A percentile compares a stretch with the other conserved stretches of the same genome.
Evolutionary conservation across 352 stramenopile genomes (phyloP).

Genomic region (Phytophthora hibernalis): DNA sequence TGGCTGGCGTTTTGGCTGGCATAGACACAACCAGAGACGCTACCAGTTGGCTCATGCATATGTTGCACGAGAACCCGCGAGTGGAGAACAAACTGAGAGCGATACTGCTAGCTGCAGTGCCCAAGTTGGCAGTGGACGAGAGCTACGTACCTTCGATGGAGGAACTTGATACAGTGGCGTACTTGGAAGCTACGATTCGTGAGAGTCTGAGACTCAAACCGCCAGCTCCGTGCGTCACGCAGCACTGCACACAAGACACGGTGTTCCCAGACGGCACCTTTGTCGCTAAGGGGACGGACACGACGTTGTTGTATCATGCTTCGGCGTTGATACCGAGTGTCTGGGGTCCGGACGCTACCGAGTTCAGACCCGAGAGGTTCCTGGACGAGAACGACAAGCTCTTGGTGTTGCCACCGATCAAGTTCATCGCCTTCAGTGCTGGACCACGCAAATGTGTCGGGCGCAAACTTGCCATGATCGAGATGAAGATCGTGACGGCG

Average conservation of each 20-base stretch:
- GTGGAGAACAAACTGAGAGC: slow-evolving; percentile 43
- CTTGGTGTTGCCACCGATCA: slow-evolving; percentile 32
- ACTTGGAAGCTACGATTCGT: slow-evolving; percentile 50
- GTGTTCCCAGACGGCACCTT: slow-evolving; percentile 61
- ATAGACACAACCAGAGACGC: slow-evolving; percentile 65
- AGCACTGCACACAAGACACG: slow-evolving; percentile 48
- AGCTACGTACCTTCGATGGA: slow-evolving; percentile 46
- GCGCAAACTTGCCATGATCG: slow-evolving; percentile 65
- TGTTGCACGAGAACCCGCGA: slow-evolving; percentile 58
- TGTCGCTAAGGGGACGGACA: slow-evolving; percentile 44
- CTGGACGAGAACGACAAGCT: slow-evolving; percentile 43
- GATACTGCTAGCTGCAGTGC: slow-evolving; percentile 36
- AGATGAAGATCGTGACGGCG: slow-evolving; percentile 77
- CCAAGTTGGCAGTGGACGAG: slow-evolving; percentile 27
- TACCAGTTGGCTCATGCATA: slow-evolving; percentile 65
- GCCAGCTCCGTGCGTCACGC: slow-evolving; percentile 48
- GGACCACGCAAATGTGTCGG: slow-evolving; percentile 46
- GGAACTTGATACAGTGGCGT: slow-evolving; percentile 37
- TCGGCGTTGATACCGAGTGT: slow-evolving; percentile 46
- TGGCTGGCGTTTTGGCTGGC: slow-evolving; percentile 70
- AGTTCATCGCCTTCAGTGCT: slow-evolving; percentile 50
- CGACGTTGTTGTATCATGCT: slow-evolving; percentile 48
- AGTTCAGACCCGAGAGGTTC: slow-evolving; percentile 57
- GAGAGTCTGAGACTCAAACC: slow-evolving; percentile 62
- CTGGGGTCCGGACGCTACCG: slow-evolving; percentile 49